A percentile compares a stretch with the other conserved stretches of the same genome.
Conservation (phyloP, 2,329 filamentous ascomycete species). For the Trichoderma asperellum region DNA sequence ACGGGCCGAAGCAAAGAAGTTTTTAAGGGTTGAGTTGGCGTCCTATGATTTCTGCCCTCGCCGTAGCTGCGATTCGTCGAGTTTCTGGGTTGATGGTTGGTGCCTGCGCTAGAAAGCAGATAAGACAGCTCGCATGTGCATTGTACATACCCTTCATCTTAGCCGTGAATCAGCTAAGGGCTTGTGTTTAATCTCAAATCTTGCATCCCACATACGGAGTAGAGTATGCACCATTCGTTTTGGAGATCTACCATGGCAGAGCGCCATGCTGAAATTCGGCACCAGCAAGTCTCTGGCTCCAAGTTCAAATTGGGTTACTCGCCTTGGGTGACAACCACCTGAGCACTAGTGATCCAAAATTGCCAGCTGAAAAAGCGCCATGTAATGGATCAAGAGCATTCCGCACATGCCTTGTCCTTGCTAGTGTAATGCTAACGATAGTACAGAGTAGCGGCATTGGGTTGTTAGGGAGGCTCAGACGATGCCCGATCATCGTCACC, state of each 20-base stretch:
- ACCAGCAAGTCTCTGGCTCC: not conserved
- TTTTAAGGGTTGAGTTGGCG: conserved; percentile 2
- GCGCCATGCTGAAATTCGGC: conserved; percentile 9
- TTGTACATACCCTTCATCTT: not conserved
- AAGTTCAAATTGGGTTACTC: not conserved
- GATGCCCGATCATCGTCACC: conserved; percentile 15
- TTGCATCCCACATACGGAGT: not conserved
- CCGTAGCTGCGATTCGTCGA: not conserved
- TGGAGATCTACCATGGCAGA: conserved; percentile 21
- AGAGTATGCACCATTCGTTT: conserved; percentile 1
- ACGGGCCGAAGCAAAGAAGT: conserved; percentile 25
- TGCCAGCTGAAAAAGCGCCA: not conserved
- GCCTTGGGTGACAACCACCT: not conserved
- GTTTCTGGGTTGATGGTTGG: not conserved
- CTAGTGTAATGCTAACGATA: not conserved
- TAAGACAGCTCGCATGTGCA: not conserved
- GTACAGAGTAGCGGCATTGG: not conserved
- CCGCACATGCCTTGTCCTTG: not conserved
- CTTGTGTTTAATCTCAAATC: conserved; percentile 8
- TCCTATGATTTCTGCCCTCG: not conserved
- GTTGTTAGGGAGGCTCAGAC: conserved; percentile 11
- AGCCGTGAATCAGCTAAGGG: not conserved
- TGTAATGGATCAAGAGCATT: not conserved
- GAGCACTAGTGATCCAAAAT: not conserved
- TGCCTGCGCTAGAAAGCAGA: not conserved